Evolutionary conservation across 176 grass and related monocot species (phyloP).

Genomic region (Musa itinerans): DNA sequence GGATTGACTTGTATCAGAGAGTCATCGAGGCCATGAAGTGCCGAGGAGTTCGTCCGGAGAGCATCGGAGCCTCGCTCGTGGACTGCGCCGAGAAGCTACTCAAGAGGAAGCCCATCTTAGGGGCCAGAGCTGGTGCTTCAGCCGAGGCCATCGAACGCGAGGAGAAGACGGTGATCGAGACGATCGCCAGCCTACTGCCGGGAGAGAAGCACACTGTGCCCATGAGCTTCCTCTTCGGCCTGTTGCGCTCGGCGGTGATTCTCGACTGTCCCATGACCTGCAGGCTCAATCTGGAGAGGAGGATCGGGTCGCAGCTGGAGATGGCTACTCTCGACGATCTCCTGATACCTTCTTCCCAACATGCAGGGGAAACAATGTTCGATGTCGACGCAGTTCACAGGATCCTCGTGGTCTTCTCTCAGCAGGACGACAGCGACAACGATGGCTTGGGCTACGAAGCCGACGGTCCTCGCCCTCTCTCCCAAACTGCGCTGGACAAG

Average conservation of each 20-base stretch:
- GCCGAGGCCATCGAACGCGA: not conserved
- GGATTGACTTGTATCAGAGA: constrained; percentile 16
- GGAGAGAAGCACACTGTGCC: constrained; percentile 16
- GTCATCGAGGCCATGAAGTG: constrained; percentile 15
- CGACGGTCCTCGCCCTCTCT: constrained; percentile 16
- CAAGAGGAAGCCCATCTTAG: not conserved
- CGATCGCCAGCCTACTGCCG: constrained; percentile 33
- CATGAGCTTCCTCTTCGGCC: constrained; percentile 31
- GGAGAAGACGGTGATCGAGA: constrained; percentile 30
- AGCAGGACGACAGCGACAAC: constrained; percentile 39
- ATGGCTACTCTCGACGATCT: constrained; percentile 36
- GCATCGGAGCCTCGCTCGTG: constrained; percentile 13
- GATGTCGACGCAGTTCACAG: constrained; percentile 52
- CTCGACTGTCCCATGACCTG: constrained; percentile 26
- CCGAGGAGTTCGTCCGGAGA: constrained; percentile 19
- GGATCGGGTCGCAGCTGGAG: constrained; percentile 36
- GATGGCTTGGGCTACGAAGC: constrained; percentile 20
- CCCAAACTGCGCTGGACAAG: constrained; percentile 28
- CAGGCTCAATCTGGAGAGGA: constrained; percentile 41
- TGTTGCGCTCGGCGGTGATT: constrained; percentile 32
- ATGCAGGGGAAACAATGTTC: constrained; percentile 53
- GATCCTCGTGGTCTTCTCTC: constrained; percentile 55
- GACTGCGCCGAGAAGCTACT: constrained; percentile 10
- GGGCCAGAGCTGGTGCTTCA: not conserved
- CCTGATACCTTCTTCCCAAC: constrained; percentile 20